Conservation (phyloP, 2,329 filamentous ascomycete species). For the Fusarium devonianum region DNA sequence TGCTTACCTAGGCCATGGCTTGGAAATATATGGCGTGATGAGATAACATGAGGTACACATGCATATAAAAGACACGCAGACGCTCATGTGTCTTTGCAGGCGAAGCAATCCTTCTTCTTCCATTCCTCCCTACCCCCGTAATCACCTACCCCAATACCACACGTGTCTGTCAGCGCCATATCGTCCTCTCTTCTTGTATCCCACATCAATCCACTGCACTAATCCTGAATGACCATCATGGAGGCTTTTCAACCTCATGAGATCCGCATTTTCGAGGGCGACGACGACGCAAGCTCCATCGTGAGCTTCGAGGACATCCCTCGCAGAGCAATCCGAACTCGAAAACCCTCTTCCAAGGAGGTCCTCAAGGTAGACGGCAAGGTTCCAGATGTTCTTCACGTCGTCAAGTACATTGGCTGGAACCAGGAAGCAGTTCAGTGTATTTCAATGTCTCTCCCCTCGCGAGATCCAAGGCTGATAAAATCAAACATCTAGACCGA, state of each 20-base stretch:
- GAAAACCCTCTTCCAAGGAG: slow-evolving; percentile 4
- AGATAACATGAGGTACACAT: too few species aligned
- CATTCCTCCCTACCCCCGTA: too few species aligned
- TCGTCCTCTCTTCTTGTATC: neutral
- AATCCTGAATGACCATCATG: slow-evolving; percentile 18
- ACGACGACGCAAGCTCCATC: slow-evolving; percentile 32
- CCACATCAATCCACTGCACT: neutral
- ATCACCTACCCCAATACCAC: too few species aligned
- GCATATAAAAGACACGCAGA: neutral
- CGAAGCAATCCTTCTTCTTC: neutral
- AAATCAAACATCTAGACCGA: slow-evolving; percentile 43
- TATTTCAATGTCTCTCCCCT: slow-evolving; percentile 35
- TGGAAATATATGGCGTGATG: too few species aligned
- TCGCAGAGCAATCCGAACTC: neutral
- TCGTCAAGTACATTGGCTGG: slow-evolving; percentile 50
- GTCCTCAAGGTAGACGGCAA: slow-evolving; percentile 44
- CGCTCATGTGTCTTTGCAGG: neutral
- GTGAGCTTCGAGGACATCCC: slow-evolving; percentile 36
- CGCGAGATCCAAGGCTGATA: slow-evolving; percentile 19
- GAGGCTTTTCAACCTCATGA: slow-evolving; percentile 18
- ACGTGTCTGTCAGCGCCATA: too few species aligned
- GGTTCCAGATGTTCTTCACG: slow-evolving; percentile 52
- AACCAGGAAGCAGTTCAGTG: slow-evolving; percentile 47
- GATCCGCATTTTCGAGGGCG: slow-evolving; percentile 12
- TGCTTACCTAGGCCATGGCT: too few species aligned